Conservation (phyloP, 2,329 filamentous ascomycete species). For the Nothophaeocryptopus gaeumannii region DNA sequence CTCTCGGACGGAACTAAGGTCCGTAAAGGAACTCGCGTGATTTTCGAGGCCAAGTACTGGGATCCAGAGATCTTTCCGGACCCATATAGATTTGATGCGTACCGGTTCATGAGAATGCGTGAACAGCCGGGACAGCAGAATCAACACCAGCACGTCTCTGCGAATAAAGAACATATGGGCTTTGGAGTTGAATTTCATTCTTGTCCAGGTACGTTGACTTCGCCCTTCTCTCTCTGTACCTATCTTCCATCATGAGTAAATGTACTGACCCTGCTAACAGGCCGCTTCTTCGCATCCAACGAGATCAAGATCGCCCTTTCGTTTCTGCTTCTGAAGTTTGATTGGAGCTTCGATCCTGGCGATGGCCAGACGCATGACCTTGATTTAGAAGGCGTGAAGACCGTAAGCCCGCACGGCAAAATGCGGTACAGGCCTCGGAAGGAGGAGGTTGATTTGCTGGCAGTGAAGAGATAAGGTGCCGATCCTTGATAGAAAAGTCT, state of each 20-base stretch:
- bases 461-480: too few species aligned
- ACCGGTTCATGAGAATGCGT: slow-evolving; percentile 21
- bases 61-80: slow-evolving; percentile 19
- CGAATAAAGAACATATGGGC: slow-evolving; percentile 20
- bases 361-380: neutral
- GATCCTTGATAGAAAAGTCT: too few species aligned
- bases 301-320: slow-evolving; percentile 35
- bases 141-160: slow-evolving; percentile 6
- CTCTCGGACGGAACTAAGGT: slow-evolving; percentile 29
- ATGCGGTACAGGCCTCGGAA: slow-evolving; percentile 5
- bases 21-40: slow-evolving; percentile 19
- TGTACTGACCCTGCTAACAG: too few species aligned
- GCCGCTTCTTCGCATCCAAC: slow-evolving; percentile 34
- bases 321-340: slow-evolving; percentile 34
- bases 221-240: too few species aligned
- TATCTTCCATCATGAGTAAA: too few species aligned
- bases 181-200: slow-evolving; percentile 34
- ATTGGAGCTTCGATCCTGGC: slow-evolving; percentile 19
- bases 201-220: slow-evolving; percentile 27
- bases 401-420: neutral
- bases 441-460: slow-evolving; percentile 5
- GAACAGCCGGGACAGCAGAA: neutral
- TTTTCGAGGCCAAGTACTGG: slow-evolving; percentile 3
- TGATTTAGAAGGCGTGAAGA: neutral
- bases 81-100: slow-evolving; percentile 21